Percentiles rank a stretch among this genome's conserved stretches.
Evolutionary conservation across 1,139 yeast genomes (phyloP).

Genomic region (Petasospora fabianii): DNA sequence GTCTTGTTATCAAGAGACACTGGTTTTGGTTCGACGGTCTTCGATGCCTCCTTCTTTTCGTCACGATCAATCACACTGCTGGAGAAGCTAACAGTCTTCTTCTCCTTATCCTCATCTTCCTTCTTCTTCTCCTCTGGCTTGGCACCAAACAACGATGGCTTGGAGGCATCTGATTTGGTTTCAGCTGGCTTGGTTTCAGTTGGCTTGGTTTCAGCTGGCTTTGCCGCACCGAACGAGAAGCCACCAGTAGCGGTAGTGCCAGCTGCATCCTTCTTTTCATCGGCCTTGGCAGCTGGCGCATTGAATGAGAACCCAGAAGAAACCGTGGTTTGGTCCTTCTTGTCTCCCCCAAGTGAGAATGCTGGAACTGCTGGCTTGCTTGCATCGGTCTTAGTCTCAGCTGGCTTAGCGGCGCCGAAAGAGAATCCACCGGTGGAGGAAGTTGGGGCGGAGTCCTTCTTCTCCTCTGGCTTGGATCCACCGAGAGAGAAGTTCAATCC

Average conservation of each 20-base stretch:
- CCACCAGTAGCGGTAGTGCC: slow-evolving; percentile 9
- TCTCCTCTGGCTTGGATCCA: slow-evolving; percentile 12
- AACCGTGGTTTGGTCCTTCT: slow-evolving; percentile 4
- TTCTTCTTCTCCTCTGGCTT: slow-evolving; percentile 24
- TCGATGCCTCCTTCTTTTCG: slow-evolving; percentile 28
- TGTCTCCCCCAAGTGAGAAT: slow-evolving; percentile 16
- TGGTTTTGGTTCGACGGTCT: slow-evolving; percentile 60
- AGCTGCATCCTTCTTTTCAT: slow-evolving; percentile 23
- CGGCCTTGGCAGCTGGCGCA: slow-evolving; percentile 12
- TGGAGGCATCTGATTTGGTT: slow-evolving; percentile 14
- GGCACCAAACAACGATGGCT: slow-evolving; percentile 26
- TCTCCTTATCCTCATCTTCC: slow-evolving; percentile 22
- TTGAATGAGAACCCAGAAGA: slow-evolving; percentile 11
- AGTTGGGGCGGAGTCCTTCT: slow-evolving; percentile 14
- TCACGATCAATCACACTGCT: slow-evolving; percentile 22
- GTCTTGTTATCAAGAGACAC: slow-evolving; percentile 86
- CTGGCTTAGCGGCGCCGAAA: slow-evolving; percentile 21
- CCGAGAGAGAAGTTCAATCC: slow-evolving; percentile 29
- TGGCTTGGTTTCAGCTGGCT: slow-evolving; percentile 6
- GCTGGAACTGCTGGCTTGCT: slow-evolving; percentile 17
- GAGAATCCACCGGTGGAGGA: background rate
- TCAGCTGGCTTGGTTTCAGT: too few relatives aligned
- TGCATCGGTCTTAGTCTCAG: slow-evolving; percentile 20
- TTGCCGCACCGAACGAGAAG: slow-evolving; percentile 24
- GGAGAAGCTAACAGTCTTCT: slow-evolving; percentile 25